phyloP scores from a whole-genome alignment of 1,284 basidiomycete genomes.

The Ceratobasidium sp. region DNA sequence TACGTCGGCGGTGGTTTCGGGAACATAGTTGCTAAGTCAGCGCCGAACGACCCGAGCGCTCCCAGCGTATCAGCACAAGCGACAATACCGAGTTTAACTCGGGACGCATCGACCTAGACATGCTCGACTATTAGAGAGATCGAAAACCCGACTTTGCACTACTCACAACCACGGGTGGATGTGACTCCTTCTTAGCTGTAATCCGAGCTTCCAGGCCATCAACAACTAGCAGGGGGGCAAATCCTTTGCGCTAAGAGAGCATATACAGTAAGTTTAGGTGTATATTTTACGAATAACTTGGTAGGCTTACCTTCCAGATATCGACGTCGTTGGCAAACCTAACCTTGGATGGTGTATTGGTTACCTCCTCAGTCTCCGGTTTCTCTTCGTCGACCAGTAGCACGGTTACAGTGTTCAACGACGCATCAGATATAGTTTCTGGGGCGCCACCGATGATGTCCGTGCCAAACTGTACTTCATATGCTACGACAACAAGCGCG shows the following conservation, averaged over 20 bases:
- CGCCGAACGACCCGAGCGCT: constrained; percentile 20
- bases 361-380: constrained; percentile 50
- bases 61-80: constrained; percentile 45
- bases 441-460: constrained; percentile 77
- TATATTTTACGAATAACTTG: not conserved
- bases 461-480: constrained; percentile 74
- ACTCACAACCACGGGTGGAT: constrained; percentile 28
- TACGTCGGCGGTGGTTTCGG: constrained; percentile 19
- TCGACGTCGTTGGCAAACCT: constrained; percentile 59
- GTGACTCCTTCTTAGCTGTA: constrained; percentile 26
- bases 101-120: constrained; percentile 30
- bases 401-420: constrained; percentile 63
- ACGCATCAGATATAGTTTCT: constrained; percentile 67
- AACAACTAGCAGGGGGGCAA: constrained; percentile 76
- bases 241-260: constrained; percentile 58
- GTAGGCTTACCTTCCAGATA: constrained; percentile 76
- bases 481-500: constrained; percentile 75
- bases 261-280: constrained; percentile 52
- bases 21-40: constrained; percentile 38
- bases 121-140: not conserved
- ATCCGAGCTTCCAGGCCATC: constrained; percentile 64
- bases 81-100: constrained; percentile 28
- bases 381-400: constrained; percentile 73
- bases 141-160: not conserved
- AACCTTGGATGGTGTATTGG: constrained; percentile 54